Conservation (phyloP, 2,329 filamentous ascomycete species). For the Diplodia mutila region DNA sequence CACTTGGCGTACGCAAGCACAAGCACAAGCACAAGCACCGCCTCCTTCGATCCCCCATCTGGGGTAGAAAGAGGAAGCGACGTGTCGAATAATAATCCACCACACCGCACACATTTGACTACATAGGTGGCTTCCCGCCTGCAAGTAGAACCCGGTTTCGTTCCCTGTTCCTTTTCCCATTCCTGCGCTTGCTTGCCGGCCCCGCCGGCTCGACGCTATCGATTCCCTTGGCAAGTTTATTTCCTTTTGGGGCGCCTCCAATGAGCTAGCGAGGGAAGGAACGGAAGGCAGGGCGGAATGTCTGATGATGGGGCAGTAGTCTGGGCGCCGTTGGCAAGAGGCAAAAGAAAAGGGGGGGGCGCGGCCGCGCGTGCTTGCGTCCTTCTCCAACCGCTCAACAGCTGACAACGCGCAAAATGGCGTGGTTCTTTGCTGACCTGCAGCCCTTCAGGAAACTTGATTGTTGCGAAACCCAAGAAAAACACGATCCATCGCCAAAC, state of each 20-base stretch:
- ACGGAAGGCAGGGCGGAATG: neutral
- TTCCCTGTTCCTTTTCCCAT: neutral
- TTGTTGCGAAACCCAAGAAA: too few relatives aligned
- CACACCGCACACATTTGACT: neutral
- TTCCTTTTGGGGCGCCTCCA: neutral
- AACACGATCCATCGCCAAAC: too few relatives aligned
- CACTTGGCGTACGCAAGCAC: conserved; percentile 19
- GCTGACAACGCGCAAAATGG: neutral
- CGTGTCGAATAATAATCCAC: neutral
- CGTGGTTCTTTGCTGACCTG: neutral
- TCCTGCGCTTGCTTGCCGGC: neutral
- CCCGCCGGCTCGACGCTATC: neutral
- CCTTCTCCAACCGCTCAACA: neutral
- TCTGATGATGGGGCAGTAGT: too few relatives aligned
- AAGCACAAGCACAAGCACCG: too few relatives aligned
- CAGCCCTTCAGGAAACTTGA: neutral
- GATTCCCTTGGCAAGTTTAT: neutral
- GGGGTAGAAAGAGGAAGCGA: conserved; percentile 1
- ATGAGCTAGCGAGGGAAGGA: neutral
- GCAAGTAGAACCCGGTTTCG: neutral
- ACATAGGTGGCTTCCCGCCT: neutral
- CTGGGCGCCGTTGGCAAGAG: neutral
- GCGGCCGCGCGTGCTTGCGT: neutral
- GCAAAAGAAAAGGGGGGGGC: neutral
- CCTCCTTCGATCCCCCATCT: neutral